A percentile compares a stretch with the other conserved stretches of the same genome.
phyloP scores from a whole-genome alignment of 805 yeast species.

The Metschnikowia noctiluminum region DNA sequence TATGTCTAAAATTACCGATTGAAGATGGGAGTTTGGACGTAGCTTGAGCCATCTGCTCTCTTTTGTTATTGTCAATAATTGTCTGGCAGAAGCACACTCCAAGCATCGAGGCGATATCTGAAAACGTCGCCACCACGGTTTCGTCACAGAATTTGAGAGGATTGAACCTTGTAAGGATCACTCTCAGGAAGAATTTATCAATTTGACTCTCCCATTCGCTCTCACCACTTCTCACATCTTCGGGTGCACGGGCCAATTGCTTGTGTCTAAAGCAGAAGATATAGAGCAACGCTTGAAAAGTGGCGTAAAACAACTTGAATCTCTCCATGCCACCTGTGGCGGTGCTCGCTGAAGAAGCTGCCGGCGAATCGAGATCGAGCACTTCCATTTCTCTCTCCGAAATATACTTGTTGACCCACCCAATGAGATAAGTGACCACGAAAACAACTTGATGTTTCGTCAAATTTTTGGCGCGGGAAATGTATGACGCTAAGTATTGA shows the following conservation, averaged over 20 bases:
- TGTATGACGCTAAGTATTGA: slow-evolving; percentile 87
- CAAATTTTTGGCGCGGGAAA: slow-evolving; percentile 79
- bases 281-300: slow-evolving; percentile 85
- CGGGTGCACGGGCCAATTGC: slow-evolving; percentile 42
- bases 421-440: slow-evolving; percentile 75
- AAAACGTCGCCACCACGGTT: slow-evolving; percentile 90
- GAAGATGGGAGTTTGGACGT: slow-evolving; percentile 32
- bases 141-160: slow-evolving; percentile 92
- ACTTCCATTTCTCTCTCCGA: slow-evolving; percentile 84
- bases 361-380: slow-evolving; percentile 31
- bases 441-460: slow-evolving; percentile 71
- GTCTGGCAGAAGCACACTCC: slow-evolving; percentile 92
- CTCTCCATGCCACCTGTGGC: slow-evolving; percentile 74
- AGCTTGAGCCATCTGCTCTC: slow-evolving; percentile 55
- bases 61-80: slow-evolving; percentile 84
- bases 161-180: slow-evolving; percentile 83
- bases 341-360: slow-evolving; percentile 1
- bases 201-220: slow-evolving; percentile 73
- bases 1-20: slow-evolving; percentile 47
- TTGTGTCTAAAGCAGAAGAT: slow-evolving; percentile 87
- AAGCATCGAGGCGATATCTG: slow-evolving; percentile 84
- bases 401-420: slow-evolving; percentile 81
- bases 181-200: slow-evolving; percentile 83
- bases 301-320: slow-evolving; percentile 84
- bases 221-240: slow-evolving; percentile 17